Conservation (phyloP, 2,329 filamentous ascomycete genomes). For the Drechslerella coelobrocha region DNA sequence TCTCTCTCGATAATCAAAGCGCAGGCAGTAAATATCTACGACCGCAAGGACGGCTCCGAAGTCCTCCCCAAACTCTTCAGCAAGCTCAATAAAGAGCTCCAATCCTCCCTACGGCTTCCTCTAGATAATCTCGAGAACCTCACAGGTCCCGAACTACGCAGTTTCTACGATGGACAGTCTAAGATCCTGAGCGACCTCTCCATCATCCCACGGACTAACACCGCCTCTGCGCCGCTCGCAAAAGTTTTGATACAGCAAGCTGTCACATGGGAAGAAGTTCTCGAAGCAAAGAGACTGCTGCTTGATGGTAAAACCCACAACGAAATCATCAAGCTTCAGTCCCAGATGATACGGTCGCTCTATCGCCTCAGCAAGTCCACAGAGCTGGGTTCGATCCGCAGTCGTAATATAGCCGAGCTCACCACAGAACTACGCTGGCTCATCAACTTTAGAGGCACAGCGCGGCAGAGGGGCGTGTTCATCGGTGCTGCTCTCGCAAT, state of each 20-base stretch:
- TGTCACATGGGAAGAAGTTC: constrained; percentile 41
- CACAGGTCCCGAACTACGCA: neutral
- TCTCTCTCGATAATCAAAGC: constrained; percentile 16
- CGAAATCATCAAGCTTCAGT: constrained; percentile 22
- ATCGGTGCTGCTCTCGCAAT: constrained; percentile 16
- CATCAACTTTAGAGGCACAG: constrained; percentile 16
- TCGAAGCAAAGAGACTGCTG: constrained; percentile 36
- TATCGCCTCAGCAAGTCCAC: constrained; percentile 1
- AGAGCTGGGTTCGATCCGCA: constrained; percentile 6
- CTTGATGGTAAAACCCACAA: constrained; percentile 10
- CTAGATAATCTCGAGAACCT: constrained; percentile 3
- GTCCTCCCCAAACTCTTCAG: constrained; percentile 26
- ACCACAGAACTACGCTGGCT: constrained; percentile 15
- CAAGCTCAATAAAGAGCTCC: constrained; percentile 23
- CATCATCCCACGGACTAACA: constrained; percentile 16
- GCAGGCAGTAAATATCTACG: constrained; percentile 12
- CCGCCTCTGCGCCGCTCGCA: constrained; percentile 17
- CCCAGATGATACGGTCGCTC: constrained; percentile 24
- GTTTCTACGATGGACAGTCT: constrained; percentile 37
- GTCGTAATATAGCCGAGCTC: constrained; percentile 11
- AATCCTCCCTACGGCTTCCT: constrained; percentile 5
- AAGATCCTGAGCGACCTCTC: constrained; percentile 24
- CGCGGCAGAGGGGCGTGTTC: constrained; percentile 3
- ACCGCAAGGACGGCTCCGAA: neutral
- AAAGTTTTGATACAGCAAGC: constrained; percentile 30